A percentile compares a stretch with the other conserved stretches of the same genome.
Conservation (phyloP, 192 early-diverging fungal genomes). For the Coemansia umbellata region DNA sequence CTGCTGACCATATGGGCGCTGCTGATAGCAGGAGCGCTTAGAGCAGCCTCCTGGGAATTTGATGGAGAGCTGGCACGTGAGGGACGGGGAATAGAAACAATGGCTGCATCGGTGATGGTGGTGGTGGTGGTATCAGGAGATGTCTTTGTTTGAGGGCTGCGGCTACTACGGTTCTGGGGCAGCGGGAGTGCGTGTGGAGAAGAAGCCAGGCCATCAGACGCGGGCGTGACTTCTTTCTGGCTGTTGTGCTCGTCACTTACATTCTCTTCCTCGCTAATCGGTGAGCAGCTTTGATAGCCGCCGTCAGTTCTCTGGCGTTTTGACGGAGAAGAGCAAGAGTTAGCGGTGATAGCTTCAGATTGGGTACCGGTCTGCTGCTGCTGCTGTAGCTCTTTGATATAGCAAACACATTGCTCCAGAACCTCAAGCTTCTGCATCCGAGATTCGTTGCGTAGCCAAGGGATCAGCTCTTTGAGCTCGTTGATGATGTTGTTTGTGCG, state of each 20-base stretch:
- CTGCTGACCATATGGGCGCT: no score
- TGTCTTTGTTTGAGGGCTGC: not conserved
- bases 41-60: not conserved
- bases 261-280: no score
- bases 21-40: no score
- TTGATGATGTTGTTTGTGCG: constrained; percentile 80
- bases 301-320: constrained; percentile 2
- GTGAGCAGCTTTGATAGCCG: no score
- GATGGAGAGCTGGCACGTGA: not conserved
- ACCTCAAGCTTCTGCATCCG: constrained; percentile 45
- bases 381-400: constrained; percentile 37
- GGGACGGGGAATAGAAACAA: not conserved
- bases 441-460: constrained; percentile 27
- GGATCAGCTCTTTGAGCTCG: constrained; percentile 70
- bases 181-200: not conserved
- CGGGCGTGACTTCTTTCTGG: not conserved
- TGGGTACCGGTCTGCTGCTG: not conserved
- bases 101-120: not conserved
- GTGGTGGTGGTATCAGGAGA: not conserved
- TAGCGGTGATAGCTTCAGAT: not conserved
- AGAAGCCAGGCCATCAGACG: not conserved
- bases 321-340: not conserved
- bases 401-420: constrained; percentile 24
- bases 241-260: no score
- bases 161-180: not conserved